These are phyloP conservation scores for Hordeum vulgare DNA, from an alignment of 176 grass and related monocot genomes.

Conservation along the genomic window DNA sequence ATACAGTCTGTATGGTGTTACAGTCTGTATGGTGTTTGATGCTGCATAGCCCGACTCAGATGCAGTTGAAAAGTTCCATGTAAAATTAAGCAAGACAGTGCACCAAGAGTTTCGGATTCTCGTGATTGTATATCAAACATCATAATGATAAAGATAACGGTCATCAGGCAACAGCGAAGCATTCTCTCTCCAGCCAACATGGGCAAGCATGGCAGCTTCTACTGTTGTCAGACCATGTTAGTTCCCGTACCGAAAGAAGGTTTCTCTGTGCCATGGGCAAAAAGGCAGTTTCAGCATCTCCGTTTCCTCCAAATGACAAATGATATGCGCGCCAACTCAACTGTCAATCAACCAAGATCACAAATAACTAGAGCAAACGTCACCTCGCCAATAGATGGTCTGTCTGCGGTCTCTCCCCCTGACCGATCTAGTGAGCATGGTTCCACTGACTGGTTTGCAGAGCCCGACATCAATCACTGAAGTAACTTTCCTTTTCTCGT, in stretches of 20 bases:
- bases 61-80: neutral
- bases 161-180: neutral
- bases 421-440: conserved; percentile 69
- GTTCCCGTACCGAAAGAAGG: neutral
- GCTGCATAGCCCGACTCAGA: neutral
- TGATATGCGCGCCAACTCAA: neutral
- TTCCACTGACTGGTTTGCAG: conserved; percentile 72
- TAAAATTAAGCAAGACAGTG: neutral
- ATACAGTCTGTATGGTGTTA: neutral
- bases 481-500: conserved; percentile 69
- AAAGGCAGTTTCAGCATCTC: neutral
- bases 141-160: neutral
- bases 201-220: neutral
- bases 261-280: neutral
- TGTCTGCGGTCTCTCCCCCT: conserved; percentile 85
- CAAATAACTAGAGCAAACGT: conserved; percentile 40
- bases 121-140: neutral
- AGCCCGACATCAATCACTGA: conserved; percentile 83
- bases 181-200: neutral
- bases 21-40: neutral
- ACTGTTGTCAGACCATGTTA: conserved; percentile 8
- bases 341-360: neutral
- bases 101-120: neutral
- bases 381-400: conserved; percentile 73
- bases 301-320: neutral